phyloP scores from a whole-genome alignment of 208 protist species.

The Trypanosoma cruzi region DNA sequence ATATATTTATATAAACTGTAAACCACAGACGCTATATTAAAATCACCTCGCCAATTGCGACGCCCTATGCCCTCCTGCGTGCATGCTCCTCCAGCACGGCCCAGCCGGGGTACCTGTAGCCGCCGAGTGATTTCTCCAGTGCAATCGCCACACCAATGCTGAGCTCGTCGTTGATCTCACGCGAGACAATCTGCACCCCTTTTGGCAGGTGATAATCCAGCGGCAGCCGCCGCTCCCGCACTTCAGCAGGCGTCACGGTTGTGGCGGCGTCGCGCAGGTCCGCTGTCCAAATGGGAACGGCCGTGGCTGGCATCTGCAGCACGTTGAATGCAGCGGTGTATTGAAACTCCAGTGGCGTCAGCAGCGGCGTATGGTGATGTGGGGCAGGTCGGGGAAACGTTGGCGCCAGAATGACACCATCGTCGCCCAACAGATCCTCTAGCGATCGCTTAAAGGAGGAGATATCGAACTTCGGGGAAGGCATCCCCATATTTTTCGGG shows the following conservation, averaged over 20 bases:
- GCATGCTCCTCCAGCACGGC: conserved; percentile 40
- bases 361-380: conserved; percentile 68
- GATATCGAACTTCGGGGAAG: not conserved
- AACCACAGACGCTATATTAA: too few relatives aligned
- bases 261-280: conserved; percentile 27
- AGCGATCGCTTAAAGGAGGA: conserved; percentile 62
- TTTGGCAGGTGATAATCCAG: conserved; percentile 68
- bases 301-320: conserved; percentile 76
- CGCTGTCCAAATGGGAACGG: conserved; percentile 67
- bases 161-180: conserved; percentile 68
- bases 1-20: not conserved
- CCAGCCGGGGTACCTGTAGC: conserved; percentile 87
- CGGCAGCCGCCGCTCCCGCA: conserved; percentile 26
- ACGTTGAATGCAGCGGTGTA: conserved; percentile 91
- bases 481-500: conserved; percentile 16
- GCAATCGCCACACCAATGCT: conserved; percentile 65
- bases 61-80: not conserved
- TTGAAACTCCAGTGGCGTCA: conserved; percentile 81
- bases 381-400: conserved; percentile 71
- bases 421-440: conserved; percentile 60
- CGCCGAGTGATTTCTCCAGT: conserved; percentile 57
- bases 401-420: conserved; percentile 73
- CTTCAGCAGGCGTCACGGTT: conserved; percentile 26
- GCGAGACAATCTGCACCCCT: conserved; percentile 80
- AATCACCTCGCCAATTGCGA: not conserved